These are phyloP conservation scores for Gleditsia sinensis DNA, from an alignment of 306 rosid genomes.

Conservation along the genomic window DNA sequence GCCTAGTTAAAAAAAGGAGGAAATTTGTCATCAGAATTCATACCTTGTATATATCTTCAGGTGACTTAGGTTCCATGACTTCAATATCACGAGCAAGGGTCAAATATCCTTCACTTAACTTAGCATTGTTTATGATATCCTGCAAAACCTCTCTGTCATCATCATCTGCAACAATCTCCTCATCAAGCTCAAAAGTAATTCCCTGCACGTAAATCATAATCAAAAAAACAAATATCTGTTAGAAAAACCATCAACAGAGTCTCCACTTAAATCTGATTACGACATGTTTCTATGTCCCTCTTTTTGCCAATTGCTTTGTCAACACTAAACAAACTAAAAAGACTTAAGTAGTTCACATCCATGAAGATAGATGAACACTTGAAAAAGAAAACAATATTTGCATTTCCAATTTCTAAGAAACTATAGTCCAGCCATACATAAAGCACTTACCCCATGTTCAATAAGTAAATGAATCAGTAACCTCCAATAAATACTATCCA, in stretches of 20 bases:
- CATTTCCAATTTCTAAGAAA: background rate
- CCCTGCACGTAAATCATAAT: constrained; percentile 54
- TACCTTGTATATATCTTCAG: constrained; percentile 98
- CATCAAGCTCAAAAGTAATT: constrained; percentile 73
- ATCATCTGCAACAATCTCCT: constrained; percentile 69
- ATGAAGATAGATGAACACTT: background rate
- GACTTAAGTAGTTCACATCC: background rate
- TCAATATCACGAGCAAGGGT: constrained; percentile 99
- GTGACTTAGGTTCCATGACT: constrained; percentile 98
- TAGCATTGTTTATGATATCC: constrained; percentile 81
- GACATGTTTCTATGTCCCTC: background rate
- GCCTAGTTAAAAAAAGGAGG: background rate
- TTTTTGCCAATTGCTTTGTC: background rate
- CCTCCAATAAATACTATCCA: background rate
- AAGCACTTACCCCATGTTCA: background rate
- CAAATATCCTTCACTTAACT: constrained; percentile 92
- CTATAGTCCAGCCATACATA: background rate
- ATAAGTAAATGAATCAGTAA: constrained; percentile 9
- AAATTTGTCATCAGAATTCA: constrained; percentile 21
- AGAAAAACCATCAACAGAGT: constrained; percentile 5
- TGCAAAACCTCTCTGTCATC: constrained; percentile 72
- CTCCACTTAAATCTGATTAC: background rate
- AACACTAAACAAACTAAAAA: constrained; percentile 19
- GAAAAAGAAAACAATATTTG: background rate
- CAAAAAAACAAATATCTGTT: constrained; percentile 4